These are phyloP conservation scores for Metarhizium humberi DNA, from an alignment of 2,329 filamentous ascomycete genomes.

Conservation along the genomic window DNA sequence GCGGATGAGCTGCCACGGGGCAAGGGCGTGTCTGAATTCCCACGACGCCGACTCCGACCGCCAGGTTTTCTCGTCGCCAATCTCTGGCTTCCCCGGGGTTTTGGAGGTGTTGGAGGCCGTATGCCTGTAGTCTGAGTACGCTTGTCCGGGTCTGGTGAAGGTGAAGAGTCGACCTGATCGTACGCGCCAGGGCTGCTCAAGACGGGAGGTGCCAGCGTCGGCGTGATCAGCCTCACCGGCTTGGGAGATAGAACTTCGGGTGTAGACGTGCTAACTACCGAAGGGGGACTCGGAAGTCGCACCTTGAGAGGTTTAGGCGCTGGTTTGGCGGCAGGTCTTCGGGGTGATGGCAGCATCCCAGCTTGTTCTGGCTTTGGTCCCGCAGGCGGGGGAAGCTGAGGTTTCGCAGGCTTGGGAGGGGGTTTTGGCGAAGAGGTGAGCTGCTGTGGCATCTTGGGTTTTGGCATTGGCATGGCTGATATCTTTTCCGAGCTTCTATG, in stretches of 20 bases:
- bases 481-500: constrained; percentile 3
- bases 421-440: background rate
- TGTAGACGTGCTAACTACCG: constrained; percentile 11
- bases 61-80: constrained; percentile 1
- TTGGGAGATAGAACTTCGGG: constrained; percentile 22
- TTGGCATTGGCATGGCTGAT: constrained; percentile 5
- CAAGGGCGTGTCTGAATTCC: constrained; percentile 5
- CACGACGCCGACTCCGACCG: constrained; percentile 4
- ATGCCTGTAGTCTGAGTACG: constrained; percentile 10
- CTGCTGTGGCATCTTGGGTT: constrained; percentile 13
- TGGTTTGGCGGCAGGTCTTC: background rate
- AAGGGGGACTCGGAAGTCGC: constrained; percentile 12
- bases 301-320: constrained; percentile 11
- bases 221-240: constrained; percentile 21
- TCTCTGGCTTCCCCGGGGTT: constrained; percentile 20
- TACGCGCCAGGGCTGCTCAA: constrained; percentile 3
- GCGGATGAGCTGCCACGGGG: background rate
- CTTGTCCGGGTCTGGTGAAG: constrained; percentile 21
- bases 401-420: background rate
- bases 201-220: constrained; percentile 16
- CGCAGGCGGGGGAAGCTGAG: background rate
- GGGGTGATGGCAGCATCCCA: background rate
- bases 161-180: constrained; percentile 11
- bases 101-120: constrained; percentile 27
- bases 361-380: background rate